phyloP scores from a whole-genome alignment of 805 yeast species.

The Pichia deserticola region DNA sequence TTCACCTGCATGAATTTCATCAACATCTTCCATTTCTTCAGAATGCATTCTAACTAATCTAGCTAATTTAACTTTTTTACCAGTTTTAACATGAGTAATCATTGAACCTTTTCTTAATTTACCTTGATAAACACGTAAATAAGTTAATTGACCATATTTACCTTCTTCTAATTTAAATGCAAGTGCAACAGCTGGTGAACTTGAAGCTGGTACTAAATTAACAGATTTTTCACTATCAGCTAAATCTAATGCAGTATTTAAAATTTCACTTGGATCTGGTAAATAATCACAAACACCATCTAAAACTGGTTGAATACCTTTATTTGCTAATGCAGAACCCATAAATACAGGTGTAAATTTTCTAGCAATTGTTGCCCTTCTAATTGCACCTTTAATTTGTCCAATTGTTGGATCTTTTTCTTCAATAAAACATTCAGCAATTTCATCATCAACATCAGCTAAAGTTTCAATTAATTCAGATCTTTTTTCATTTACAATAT shows the following conservation, averaged over 20 bases:
- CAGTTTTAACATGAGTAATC: slow-evolving; percentile 83
- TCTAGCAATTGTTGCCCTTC: slow-evolving; percentile 92
- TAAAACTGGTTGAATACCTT: slow-evolving; percentile 89
- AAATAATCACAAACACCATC: slow-evolving; percentile 94
- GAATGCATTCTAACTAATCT: slow-evolving; percentile 98
- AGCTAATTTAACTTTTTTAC: slow-evolving; percentile 87
- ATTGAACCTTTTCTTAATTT: slow-evolving; percentile 82
- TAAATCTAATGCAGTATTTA: slow-evolving; percentile 83
- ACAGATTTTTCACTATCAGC: slow-evolving; percentile 59
- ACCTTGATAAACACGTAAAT: slow-evolving; percentile 96
- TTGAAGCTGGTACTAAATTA: slow-evolving; percentile 61
- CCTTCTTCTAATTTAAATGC: slow-evolving; percentile 99
- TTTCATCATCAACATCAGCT: slow-evolving; percentile 97
- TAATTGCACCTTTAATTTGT: slow-evolving; percentile 82
- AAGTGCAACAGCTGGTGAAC: slow-evolving; percentile 83
- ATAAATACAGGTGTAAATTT: slow-evolving; percentile 97
- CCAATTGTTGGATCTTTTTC: slow-evolving; percentile 81
- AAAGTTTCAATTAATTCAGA: slow-evolving; percentile 79
- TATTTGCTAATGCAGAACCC: slow-evolving; percentile 98
- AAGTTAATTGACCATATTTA: slow-evolving; percentile 94
- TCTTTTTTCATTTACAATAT: slow-evolving; percentile 85
- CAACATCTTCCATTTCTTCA: slow-evolving; percentile 97
- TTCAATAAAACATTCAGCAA: slow-evolving; percentile 86
- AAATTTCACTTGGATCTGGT: slow-evolving; percentile 91
- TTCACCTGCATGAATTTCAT: slow-evolving; percentile 95